These are phyloP conservation scores for Lagenaria siceraria DNA, from an alignment of 306 rosid species.

Conservation along the genomic window DNA sequence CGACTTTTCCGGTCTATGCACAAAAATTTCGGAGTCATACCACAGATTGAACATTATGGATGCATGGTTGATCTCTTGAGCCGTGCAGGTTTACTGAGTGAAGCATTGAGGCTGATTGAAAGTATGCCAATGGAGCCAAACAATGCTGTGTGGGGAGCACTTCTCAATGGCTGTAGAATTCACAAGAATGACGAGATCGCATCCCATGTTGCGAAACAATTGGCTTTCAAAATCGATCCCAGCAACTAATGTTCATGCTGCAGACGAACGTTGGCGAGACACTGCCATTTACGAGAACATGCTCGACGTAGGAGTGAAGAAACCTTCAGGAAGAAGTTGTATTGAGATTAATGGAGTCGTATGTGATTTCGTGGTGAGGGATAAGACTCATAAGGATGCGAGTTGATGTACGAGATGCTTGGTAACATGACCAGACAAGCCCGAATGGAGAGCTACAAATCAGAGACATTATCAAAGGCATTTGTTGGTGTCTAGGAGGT, in stretches of 20 bases:
- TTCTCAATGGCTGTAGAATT: constrained; percentile 59
- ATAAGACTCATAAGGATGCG: constrained; percentile 40
- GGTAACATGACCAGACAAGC: constrained; percentile 31
- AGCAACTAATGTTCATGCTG: constrained; percentile 44
- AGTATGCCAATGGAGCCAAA: constrained; percentile 68
- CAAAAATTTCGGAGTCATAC: constrained; percentile 36
- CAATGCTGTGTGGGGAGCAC: constrained; percentile 64
- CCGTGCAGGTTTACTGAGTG: constrained; percentile 65
- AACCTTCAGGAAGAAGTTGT: constrained; percentile 66
- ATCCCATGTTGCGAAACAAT: constrained; percentile 26
- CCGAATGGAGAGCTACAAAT: constrained; percentile 18
- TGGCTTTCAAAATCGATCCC: constrained; percentile 26
- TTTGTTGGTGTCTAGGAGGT: constrained; percentile 8
- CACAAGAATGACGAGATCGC: constrained; percentile 59
- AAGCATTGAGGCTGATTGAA: constrained; percentile 43
- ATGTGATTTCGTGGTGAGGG: constrained; percentile 49
- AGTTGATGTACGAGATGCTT: constrained; percentile 34
- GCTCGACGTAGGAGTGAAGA: constrained; percentile 48
- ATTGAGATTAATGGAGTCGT: constrained; percentile 40
- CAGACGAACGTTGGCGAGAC: constrained; percentile 47
- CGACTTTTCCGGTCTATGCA: constrained; percentile 43
- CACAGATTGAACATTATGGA: constrained; percentile 67
- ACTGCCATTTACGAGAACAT: constrained; percentile 48
- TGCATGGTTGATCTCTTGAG: constrained; percentile 85
- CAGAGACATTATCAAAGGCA: constrained; percentile 11